Base-by-base conservation (phyloP, 2,329 filamentous ascomycete species). In the Acrodontium crateriforme region DNA sequence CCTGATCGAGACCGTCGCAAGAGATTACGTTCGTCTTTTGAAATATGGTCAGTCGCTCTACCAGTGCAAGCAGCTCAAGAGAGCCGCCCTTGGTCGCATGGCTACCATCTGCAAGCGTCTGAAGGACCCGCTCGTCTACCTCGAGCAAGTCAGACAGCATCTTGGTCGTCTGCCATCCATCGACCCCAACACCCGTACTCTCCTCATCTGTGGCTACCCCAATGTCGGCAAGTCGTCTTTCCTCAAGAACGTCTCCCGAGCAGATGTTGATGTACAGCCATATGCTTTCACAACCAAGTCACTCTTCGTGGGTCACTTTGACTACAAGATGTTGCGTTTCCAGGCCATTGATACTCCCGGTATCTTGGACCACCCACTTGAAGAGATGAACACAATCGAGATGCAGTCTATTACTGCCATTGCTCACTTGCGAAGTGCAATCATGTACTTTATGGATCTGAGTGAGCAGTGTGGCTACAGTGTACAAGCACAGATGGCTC, bases 331-430 rank as follows among this genome's bases (percentile, higher is more conserved):
- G 61, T 66, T 84, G 42, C 70, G 81, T 37, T 84, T 84, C 61
- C 79, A 85, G 62, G 85, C 84, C 16, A 94, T 98, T 45, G 89
- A 98, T 59, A 98, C 89, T 8, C 87, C 87, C n/a, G 89, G 89
- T 66, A 93, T 98, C 43, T 64, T 98, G 36, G 89, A 98, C 47
- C 89, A 98, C 55, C 85, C 87, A 18, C 72, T 98, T 6, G 89
- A 95, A 60, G 89, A 95, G 63, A 98, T 95, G 89, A 93, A 94
- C 62, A 95, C 89, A 3, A 98, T 98, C 52, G 89, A 98, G 60
- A 95, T 95, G 83, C 89, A 95, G 65, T 80, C 80, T 37, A 94
- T 98, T 44, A 95, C 87, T 11, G 89, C 91, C 8, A 93, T 98
- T 61, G 89, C 89, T 28, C 91, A 98, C 64, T 67, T 98, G 52